Evolutionary conservation across 192 early-diverging fungal genomes (phyloP), one percentile per base, ranked within the genome.

Genomic region (Mortierella alpina): DNA sequence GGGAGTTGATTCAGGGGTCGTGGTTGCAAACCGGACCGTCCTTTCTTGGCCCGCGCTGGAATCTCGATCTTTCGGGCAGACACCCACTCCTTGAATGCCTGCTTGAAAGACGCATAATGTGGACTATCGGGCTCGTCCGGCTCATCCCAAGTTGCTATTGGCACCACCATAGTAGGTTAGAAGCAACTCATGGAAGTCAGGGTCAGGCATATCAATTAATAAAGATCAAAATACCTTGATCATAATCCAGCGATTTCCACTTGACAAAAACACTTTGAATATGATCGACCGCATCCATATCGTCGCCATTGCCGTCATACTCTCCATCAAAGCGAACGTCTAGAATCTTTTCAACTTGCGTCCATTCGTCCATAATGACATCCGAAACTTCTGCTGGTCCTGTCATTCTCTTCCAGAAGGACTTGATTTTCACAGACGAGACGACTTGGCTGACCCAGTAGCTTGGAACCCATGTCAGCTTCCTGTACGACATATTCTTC

Each of bases 251-350:
- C 5, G 86, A 90, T 52, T 73, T 66, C 91, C 90, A 95, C 69
- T 92, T 93, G n/a, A 93, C 87, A 60, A 87, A 85, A 4, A 92
- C 83, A 51, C 59, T 62, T 41, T 88, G 82, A 15, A 89, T 74
- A 44, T 89, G 74, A n/a, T 82, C 78, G 9, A 84, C 56, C 0
- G 73, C 73, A 3, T 72, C 70, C 66, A 73, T 69, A 18, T 69
- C 66, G n/a, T 72, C 81, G 23, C 63, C 79, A 14, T 42, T 53
- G 0, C 72, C 70, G 7, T 66, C 59, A n/a, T 68, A 75, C 31
- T 72, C 82, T 5, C 47, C n/a, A 51, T 78, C 71, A 71, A 74
- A 84, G 15, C 82, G 45, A 9, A 86, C 73, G 61, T 78, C 81
- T 47, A 87, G 53, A 44, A 86, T 72, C 8, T 75, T 78, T 9